Base-by-base conservation (phyloP, 495 filamentous ascomycete species). In the Cercophora scortea region DNA sequence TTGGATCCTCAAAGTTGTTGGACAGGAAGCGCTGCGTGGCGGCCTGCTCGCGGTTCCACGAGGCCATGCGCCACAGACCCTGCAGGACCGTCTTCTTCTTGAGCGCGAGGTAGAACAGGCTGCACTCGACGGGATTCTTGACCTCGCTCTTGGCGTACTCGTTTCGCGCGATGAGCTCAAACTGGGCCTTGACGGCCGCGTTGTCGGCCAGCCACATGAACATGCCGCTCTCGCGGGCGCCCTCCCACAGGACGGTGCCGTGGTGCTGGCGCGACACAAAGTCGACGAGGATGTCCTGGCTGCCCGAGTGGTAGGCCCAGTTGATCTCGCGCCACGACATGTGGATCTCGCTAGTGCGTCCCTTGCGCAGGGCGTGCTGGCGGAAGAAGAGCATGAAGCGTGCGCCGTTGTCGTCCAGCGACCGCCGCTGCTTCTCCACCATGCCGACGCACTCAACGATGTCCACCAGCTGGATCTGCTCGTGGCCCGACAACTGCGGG, bases 51-150 rank as follows among this genome's bases (percentile, higher is more conserved):
- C 77, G 79, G 60, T 93, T 84, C 90, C 93, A 93, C 38, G 75
- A 77, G 15, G 94, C 93, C 83, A 99, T 96, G 15, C 93, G 82
- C 93, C 93, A 99, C 6, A 99, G 79, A 2, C 90, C 93, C 49
- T 95, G 77, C 4, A 99, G 78, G 4, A 97, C 86, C 15, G 86
- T 82, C 67, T 97, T 99, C 75, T 96, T 99, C 51, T 78, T 79
- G 17, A 96, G 76, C 4, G 93, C 92, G 17, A 99, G 76, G 64
- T 97, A 99, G 66, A 85, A 92, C 13, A 99, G 68, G 55, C 85
- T 87, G 70, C 94, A 97, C 56, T 97, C 89, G n/a, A 95, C 81
- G 0, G 93, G 93, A 60, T 95, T 94, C 65, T 88, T 91, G 54
- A 87, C 79, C 32, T 94, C 88, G 6, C 84, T 83, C 58, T 88